Evolutionary conservation across 2,329 filamentous ascomycete species (phyloP).

Genomic region (Microsporum ferrugineum): DNA sequence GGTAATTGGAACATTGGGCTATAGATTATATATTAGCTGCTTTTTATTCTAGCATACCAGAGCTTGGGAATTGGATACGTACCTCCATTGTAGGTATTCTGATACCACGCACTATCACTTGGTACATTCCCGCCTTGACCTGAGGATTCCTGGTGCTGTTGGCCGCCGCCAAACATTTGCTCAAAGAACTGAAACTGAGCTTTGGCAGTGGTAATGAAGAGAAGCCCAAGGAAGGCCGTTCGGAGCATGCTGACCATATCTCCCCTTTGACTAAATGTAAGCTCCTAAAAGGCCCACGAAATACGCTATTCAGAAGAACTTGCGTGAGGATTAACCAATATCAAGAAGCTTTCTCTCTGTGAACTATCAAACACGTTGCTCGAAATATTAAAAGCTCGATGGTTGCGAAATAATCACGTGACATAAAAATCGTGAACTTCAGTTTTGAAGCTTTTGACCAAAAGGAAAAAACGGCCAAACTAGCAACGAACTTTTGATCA

Average conservation of each 20-base stretch:
- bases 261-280: background rate
- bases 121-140: slow-evolving; percentile 65
- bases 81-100: slow-evolving; percentile 29
- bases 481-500: background rate
- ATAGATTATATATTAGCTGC: slow-evolving; percentile 5
- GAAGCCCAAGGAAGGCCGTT: slow-evolving; percentile 32
- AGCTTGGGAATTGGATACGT: background rate
- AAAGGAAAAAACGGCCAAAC: background rate
- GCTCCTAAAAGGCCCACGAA: background rate
- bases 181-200: slow-evolving; percentile 97
- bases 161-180: slow-evolving; percentile 71
- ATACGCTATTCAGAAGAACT: background rate
- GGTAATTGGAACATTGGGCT: slow-evolving; percentile 86
- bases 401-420: background rate
- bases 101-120: slow-evolving; percentile 74
- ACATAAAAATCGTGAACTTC: background rate
- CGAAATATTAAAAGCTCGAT: background rate
- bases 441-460: background rate
- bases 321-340: background rate
- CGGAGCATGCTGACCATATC: background rate
- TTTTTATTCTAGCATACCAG: background rate
- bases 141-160: slow-evolving; percentile 45
- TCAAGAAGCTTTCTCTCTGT: background rate
- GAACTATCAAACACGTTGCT: background rate
- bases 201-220: slow-evolving; percentile 50